Evolutionary conservation across 169 alveolate species (phyloP).

Genomic region (Plasmodium cynomolgi): DNA sequence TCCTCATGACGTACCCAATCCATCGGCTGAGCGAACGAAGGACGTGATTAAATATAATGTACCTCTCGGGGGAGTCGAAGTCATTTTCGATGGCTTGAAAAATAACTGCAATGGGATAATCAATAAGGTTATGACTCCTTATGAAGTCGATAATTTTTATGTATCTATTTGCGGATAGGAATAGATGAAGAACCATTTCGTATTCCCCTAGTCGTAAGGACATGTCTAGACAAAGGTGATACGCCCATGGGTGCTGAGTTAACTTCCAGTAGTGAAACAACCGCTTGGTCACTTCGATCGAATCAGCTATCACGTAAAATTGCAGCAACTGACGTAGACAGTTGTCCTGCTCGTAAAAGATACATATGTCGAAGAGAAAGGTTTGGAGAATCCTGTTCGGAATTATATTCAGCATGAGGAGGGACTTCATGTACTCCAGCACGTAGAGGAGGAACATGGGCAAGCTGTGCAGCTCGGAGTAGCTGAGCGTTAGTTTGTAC

Average conservation of each 20-base stretch:
- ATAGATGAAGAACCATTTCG: slow-evolving; percentile 63
- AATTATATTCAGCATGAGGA: slow-evolving; percentile 34
- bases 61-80: slow-evolving; percentile 44
- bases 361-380: slow-evolving; percentile 59
- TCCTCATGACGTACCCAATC: slow-evolving; percentile 15
- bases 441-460: slow-evolving; percentile 53
- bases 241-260: slow-evolving; percentile 53
- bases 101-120: slow-evolving; percentile 60
- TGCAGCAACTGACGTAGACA: slow-evolving; percentile 50
- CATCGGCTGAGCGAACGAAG: slow-evolving; percentile 18
- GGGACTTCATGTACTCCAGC: slow-evolving; percentile 62
- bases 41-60: slow-evolving; percentile 36
- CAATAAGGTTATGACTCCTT: slow-evolving; percentile 33
- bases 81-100: slow-evolving; percentile 75
- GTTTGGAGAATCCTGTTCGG: slow-evolving; percentile 68
- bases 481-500: background rate
- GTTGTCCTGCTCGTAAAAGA: slow-evolving; percentile 60
- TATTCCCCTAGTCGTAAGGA: slow-evolving; percentile 58
- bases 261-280: slow-evolving; percentile 64
- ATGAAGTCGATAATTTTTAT: slow-evolving; percentile 34
- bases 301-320: slow-evolving; percentile 56
- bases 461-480: slow-evolving; percentile 30
- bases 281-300: slow-evolving; percentile 64
- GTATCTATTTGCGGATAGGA: slow-evolving; percentile 29
- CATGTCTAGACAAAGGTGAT: slow-evolving; percentile 59